Conservation (phyloP, 192 early-diverging fungal genomes). For the Backusella macrospora region DNA sequence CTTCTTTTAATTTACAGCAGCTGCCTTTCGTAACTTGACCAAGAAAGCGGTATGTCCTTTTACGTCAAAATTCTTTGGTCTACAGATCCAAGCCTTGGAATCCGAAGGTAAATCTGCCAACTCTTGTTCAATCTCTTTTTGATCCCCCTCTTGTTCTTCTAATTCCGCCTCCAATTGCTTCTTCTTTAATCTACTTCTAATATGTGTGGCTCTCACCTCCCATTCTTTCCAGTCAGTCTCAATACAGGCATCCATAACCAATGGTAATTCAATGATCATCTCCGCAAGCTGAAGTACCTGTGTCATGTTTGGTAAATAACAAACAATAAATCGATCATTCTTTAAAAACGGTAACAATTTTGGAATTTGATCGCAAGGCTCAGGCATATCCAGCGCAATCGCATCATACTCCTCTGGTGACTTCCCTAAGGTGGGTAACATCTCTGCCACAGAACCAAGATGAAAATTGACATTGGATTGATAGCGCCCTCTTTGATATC, state of each 20-base stretch:
- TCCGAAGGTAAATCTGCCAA: not conserved
- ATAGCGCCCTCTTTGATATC: constrained; percentile 56
- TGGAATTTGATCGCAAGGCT: constrained; percentile 39
- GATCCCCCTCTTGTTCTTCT: not conserved
- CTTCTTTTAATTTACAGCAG: constrained; percentile 20
- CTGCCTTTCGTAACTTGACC: constrained; percentile 45
- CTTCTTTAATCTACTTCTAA: constrained; percentile 41
- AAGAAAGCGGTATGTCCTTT: constrained; percentile 50
- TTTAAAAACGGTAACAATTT: constrained; percentile 44
- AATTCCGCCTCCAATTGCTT: not conserved
- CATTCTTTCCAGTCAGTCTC: constrained; percentile 58
- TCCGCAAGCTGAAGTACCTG: constrained; percentile 53
- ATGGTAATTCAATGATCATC: constrained; percentile 30
- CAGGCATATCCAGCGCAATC: constrained; percentile 54
- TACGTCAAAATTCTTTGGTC: constrained; percentile 46
- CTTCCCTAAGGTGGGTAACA: no score
- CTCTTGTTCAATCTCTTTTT: constrained; percentile 6
- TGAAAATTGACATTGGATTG: constrained; percentile 48
- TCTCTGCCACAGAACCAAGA: constrained; percentile 38
- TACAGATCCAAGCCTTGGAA: constrained; percentile 45
- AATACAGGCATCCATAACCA: constrained; percentile 45
- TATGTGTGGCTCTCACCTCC: constrained; percentile 51
- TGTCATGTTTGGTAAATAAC: constrained; percentile 61
- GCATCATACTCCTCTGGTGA: constrained; percentile 40
- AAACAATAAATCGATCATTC: constrained; percentile 55